Evolutionary conservation across 2,329 filamentous ascomycete species (phyloP).

Genomic region (Diaporthe destruens): DNA sequence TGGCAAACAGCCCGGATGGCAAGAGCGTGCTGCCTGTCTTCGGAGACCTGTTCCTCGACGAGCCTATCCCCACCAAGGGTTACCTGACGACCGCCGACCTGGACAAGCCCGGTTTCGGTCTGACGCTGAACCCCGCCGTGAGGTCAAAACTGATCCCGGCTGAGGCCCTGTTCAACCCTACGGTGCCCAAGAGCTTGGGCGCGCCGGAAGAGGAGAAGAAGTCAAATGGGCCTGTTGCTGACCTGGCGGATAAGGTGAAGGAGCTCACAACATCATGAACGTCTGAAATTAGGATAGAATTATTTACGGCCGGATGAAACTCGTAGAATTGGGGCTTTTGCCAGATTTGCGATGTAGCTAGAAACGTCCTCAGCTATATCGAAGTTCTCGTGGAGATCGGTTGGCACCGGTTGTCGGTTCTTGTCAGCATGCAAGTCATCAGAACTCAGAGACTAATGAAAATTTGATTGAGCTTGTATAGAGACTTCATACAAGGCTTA

Average conservation of each 20-base stretch:
- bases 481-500: not conserved
- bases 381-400: not conserved
- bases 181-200: constrained; percentile 58
- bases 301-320: not conserved
- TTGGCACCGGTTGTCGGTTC: not conserved
- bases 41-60: constrained; percentile 89
- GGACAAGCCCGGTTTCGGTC: constrained; percentile 90
- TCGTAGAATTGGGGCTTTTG: not conserved
- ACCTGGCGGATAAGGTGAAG: constrained; percentile 53
- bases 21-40: constrained; percentile 93
- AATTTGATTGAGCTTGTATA: not conserved
- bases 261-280: constrained; percentile 47
- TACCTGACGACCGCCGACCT: constrained; percentile 83
- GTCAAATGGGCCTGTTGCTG: constrained; percentile 47
- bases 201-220: constrained; percentile 43
- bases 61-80: constrained; percentile 87
- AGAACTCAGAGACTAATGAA: not conserved
- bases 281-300: not conserved
- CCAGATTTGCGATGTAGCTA: not conserved
- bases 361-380: not conserved
- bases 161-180: constrained; percentile 77
- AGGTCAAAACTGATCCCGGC: constrained; percentile 80
- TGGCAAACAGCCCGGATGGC: constrained; percentile 92
- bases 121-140: constrained; percentile 86
- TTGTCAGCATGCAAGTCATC: not conserved